phyloP scores from a whole-genome alignment of 1,284 basidiomycete genomes.

The Ustilago curta region DNA sequence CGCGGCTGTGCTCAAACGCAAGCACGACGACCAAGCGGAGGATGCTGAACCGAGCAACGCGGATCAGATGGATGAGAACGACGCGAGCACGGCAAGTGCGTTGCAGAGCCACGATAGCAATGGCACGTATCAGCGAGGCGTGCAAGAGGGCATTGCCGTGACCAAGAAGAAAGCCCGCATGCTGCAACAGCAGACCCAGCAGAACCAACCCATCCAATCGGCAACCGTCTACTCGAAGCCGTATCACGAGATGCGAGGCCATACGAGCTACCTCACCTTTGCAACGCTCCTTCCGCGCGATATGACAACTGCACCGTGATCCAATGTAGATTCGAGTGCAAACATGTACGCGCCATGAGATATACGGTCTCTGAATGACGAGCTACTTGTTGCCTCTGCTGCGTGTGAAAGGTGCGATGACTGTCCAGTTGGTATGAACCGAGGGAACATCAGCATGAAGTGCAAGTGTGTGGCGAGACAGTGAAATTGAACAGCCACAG shows the following conservation, averaged over 20 bases:
- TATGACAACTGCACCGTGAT: constrained; percentile 27
- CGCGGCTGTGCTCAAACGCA: constrained; percentile 25
- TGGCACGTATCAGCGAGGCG: constrained; percentile 33
- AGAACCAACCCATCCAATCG: constrained; percentile 35
- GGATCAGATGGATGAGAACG: constrained; percentile 5
- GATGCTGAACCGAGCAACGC: constrained; percentile 3
- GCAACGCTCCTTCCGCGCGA: constrained; percentile 62
- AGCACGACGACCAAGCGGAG: constrained; percentile 17
- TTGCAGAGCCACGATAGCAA: constrained; percentile 13
- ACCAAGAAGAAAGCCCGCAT: constrained; percentile 50
- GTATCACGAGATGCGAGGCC: constrained; percentile 63
- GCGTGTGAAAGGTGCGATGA: too few relatives aligned
- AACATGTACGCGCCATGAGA: too few relatives aligned
- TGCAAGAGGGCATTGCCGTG: constrained; percentile 42
- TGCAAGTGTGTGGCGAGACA: too few relatives aligned
- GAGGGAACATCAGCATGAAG: too few relatives aligned
- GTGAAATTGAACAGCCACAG: too few relatives aligned
- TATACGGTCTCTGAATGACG: too few relatives aligned
- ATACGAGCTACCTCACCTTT: constrained; percentile 68
- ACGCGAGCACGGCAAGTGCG: constrained; percentile 1
- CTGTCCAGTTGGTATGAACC: too few relatives aligned
- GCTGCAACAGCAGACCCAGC: constrained; percentile 37
- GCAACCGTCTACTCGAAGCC: constrained; percentile 46
- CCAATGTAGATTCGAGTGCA: background rate
- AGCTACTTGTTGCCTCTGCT: too few relatives aligned